These are phyloP conservation scores for Cryptosporidium felis DNA, from an alignment of 169 alveolate species.

Conservation along the genomic window DNA sequence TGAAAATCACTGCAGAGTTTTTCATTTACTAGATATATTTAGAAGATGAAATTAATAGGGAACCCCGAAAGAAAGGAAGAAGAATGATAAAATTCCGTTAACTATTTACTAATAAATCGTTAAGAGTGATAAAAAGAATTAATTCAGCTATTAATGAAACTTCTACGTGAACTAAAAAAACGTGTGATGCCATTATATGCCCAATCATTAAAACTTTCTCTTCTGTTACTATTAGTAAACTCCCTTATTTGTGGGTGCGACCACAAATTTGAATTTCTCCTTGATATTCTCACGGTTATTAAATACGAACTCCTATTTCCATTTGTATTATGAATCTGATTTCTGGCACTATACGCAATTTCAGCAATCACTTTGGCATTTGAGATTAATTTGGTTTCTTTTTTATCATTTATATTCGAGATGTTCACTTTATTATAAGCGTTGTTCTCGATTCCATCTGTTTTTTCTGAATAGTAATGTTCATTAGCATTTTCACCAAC, in stretches of 20 bases:
- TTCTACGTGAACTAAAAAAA: neutral
- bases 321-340: neutral
- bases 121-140: too few species aligned
- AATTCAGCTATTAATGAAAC: too few species aligned
- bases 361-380: conserved; percentile 44
- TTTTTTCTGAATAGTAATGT: neutral
- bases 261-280: conserved; percentile 33
- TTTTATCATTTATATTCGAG: neutral
- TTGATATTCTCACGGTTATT: conserved; percentile 33
- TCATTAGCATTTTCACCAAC: neutral
- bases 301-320: neutral
- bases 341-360: neutral
- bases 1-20: neutral
- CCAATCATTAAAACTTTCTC: neutral
- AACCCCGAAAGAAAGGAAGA: too few species aligned
- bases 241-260: conserved; percentile 34
- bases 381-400: conserved; percentile 1
- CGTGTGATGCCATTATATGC: neutral
- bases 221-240: neutral
- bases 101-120: too few species aligned
- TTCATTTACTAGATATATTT: too few species aligned
- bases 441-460: neutral
- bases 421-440: neutral
- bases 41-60: too few species aligned
- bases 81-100: too few species aligned